These are phyloP conservation scores for Pythium oligandrum DNA, from an alignment of 352 stramenopile genomes.

Conservation along the genomic window DNA sequence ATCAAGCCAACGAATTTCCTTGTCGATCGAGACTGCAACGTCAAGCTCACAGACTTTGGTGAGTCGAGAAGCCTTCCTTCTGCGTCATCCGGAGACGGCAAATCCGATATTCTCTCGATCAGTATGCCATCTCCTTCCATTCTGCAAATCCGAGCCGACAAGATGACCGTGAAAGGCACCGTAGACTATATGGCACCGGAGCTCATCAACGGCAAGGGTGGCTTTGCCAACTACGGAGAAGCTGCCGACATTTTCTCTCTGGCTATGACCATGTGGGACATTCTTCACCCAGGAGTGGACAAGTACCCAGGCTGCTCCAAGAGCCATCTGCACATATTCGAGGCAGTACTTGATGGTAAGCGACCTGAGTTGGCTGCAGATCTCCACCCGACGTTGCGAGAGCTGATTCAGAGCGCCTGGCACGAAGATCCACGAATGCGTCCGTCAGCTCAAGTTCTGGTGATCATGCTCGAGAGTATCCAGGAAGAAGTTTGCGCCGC, in stretches of 20 bases:
- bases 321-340: constrained; percentile 14
- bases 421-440: constrained; percentile 15
- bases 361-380: constrained; percentile 18
- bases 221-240: constrained; percentile 62
- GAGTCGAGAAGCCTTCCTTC: constrained; percentile 41
- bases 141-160: too few relatives aligned
- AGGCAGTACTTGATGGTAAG: constrained; percentile 24
- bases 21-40: constrained; percentile 34
- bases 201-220: constrained; percentile 66
- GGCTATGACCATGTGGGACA: constrained; percentile 79
- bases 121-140: too few relatives aligned
- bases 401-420: constrained; percentile 27
- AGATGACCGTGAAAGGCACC: constrained; percentile 73
- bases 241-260: constrained; percentile 69
- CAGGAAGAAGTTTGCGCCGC: constrained; percentile 19
- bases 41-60: constrained; percentile 61
- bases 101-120: too few relatives aligned
- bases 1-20: constrained; percentile 71
- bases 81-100: constrained; percentile 1
- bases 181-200: constrained; percentile 82
- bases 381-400: constrained; percentile 18
- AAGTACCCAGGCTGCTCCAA: constrained; percentile 34
- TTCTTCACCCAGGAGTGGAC: constrained; percentile 47
- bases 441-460: constrained; percentile 20
- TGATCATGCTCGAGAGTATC: constrained; percentile 23